Percentiles rank a stretch among this genome's conserved stretches.
Conservation (phyloP, 2,329 filamentous ascomycete species). For the Drechslera avenae region DNA sequence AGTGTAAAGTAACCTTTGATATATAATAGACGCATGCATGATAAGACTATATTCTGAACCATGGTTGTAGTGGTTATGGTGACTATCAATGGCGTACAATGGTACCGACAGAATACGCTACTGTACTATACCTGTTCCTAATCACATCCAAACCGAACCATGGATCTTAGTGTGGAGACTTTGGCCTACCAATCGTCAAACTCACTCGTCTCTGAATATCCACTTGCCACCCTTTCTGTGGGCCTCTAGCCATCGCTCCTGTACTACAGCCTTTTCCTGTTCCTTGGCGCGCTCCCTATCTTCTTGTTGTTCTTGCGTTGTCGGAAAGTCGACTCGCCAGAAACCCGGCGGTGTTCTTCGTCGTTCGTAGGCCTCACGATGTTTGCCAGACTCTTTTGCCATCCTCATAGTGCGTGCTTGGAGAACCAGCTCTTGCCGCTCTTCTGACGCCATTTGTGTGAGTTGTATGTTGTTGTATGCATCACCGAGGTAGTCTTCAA, state of each 20-base stretch:
- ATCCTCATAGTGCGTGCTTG: constrained; percentile 75
- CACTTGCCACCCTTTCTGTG: constrained; percentile 77
- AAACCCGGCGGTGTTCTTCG: constrained; percentile 80
- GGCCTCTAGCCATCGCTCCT: constrained; percentile 79
- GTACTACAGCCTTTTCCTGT: constrained; percentile 67
- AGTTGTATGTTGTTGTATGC: constrained; percentile 45
- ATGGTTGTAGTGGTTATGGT: too few relatives aligned
- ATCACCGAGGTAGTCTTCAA: constrained; percentile 62
- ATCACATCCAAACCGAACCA: too few relatives aligned
- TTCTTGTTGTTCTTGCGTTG: constrained; percentile 75
- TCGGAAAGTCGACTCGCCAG: constrained; percentile 89
- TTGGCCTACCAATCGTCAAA: too few relatives aligned
- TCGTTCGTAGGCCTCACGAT: constrained; percentile 75
- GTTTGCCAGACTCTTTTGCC: constrained; percentile 76
- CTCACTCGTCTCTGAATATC: constrained; percentile 79
- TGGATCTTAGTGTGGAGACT: too few relatives aligned
- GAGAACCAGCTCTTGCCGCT: constrained; percentile 70
- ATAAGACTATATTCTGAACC: too few relatives aligned
- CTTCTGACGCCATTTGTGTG: constrained; percentile 60
- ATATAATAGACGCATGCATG: too few relatives aligned
- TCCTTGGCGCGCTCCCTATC: constrained; percentile 69
- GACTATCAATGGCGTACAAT: too few relatives aligned
- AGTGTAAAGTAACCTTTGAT: too few relatives aligned
- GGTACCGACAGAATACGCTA: too few relatives aligned
- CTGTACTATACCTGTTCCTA: too few relatives aligned